A percentile compares a stretch with the other conserved stretches of the same genome.
These are phyloP conservation scores for Salvia miltiorrhiza DNA, from an alignment of 257 asterid species.

Conservation along the genomic window DNA sequence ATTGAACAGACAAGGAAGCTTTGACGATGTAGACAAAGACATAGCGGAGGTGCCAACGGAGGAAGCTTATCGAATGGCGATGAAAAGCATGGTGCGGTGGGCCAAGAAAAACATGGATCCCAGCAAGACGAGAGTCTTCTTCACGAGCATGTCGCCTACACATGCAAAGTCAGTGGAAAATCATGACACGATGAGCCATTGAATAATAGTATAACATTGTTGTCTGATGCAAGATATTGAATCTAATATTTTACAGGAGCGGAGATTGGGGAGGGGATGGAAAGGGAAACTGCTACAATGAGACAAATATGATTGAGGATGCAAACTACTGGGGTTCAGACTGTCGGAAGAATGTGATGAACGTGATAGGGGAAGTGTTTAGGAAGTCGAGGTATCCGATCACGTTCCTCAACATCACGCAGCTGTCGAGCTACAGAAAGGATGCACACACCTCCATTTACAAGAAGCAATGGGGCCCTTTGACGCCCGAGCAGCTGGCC, in stretches of 20 bases:
- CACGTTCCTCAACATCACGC: conserved; percentile 57
- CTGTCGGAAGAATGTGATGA: conserved; percentile 36
- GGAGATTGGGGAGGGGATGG: conserved; percentile 64
- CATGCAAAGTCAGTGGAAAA: conserved; percentile 28
- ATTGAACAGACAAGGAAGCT: conserved; percentile 38
- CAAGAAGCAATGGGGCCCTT: conserved; percentile 56
- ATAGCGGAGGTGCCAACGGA: conserved; percentile 43
- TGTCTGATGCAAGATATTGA: neutral
- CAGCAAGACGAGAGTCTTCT: conserved; percentile 47
- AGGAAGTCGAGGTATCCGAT: conserved; percentile 39
- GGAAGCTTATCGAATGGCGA: conserved; percentile 64
- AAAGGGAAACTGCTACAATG: conserved; percentile 54
- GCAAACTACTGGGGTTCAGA: conserved; percentile 53
- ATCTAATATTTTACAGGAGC: conserved; percentile 30
- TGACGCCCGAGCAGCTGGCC: conserved; percentile 43
- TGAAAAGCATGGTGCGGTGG: conserved; percentile 68
- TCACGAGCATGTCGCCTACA: conserved; percentile 72
- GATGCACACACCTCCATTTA: conserved; percentile 72
- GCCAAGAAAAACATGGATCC: conserved; percentile 51
- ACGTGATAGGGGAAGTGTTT: conserved; percentile 34
- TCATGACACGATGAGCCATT: too few relatives aligned
- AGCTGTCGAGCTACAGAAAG: conserved; percentile 57
- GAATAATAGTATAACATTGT: too few relatives aligned
- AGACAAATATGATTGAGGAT: conserved; percentile 44
- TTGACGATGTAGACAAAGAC: conserved; percentile 48